Conservation (phyloP, 495 filamentous ascomycete genomes). For the Trichoderma gamsii region DNA sequence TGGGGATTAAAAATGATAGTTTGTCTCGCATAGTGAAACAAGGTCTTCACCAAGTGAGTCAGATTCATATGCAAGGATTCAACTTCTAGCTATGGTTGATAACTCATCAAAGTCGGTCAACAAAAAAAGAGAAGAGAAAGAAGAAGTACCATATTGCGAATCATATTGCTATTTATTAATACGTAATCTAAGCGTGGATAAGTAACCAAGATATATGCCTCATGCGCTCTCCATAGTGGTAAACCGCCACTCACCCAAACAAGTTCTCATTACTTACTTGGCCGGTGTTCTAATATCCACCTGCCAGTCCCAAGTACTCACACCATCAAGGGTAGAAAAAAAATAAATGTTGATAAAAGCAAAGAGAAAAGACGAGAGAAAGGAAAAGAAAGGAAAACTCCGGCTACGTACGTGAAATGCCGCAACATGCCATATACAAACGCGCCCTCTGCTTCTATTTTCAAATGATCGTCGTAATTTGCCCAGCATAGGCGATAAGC, state of each 20-base stretch:
- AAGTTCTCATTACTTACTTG: not conserved
- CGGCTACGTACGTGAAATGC: constrained; percentile 14
- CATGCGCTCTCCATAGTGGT: constrained; percentile 2
- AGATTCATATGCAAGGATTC: no score
- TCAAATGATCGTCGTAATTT: not conserved
- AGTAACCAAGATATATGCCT: constrained; percentile 13
- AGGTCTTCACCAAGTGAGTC: not conserved
- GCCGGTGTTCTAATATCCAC: not conserved
- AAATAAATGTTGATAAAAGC: not conserved
- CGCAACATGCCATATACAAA: constrained; percentile 15
- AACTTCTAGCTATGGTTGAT: not conserved
- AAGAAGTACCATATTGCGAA: not conserved
- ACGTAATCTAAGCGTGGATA: constrained; percentile 13
- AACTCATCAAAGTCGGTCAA: not conserved
- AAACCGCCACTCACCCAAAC: not conserved
- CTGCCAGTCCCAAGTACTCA: constrained; percentile 1
- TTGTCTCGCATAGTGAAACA: no score
- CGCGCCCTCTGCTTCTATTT: constrained; percentile 8
- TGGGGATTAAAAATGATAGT: no score
- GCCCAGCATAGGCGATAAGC: not conserved
- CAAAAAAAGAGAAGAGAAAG: not conserved
- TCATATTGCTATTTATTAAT: constrained; percentile 14
- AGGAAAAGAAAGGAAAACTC: not conserved
- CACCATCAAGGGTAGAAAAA: not conserved
- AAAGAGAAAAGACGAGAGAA: not conserved